Conservation (phyloP, 192 early-diverging fungal species). For the Dissophora ornata region DNA sequence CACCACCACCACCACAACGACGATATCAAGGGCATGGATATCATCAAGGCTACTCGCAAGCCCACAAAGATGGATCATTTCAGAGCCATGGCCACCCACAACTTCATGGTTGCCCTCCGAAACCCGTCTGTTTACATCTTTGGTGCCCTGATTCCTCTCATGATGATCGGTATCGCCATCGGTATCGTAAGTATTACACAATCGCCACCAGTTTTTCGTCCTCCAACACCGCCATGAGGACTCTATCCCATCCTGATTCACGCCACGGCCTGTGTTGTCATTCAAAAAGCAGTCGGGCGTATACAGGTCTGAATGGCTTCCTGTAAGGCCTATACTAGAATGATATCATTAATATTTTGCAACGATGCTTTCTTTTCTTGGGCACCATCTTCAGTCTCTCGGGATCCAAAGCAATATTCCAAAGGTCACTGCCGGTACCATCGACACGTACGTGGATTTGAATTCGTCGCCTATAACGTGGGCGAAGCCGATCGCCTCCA, state of each 20-base stretch:
- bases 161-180: constrained; percentile 46
- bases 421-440: constrained; percentile 31
- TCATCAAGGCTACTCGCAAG: constrained; percentile 39
- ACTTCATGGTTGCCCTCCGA: constrained; percentile 32
- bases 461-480: background rate
- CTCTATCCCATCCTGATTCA: background rate
- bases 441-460: constrained; percentile 27
- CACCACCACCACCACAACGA: constrained; percentile 8
- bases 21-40: constrained; percentile 35
- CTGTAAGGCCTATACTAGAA: constrained; percentile 23
- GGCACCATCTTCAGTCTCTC: constrained; percentile 10
- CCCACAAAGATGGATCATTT: constrained; percentile 46
- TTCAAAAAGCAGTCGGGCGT: too few species aligned
- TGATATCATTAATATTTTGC: background rate
- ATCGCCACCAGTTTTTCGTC: too few species aligned
- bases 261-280: too few species aligned
- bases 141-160: constrained; percentile 34
- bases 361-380: background rate
- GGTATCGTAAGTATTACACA: constrained; percentile 42
- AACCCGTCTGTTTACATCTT: constrained; percentile 33
- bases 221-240: too few species aligned
- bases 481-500: background rate
- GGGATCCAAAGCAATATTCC: constrained; percentile 49
- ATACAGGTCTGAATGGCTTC: too few species aligned
- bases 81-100: constrained; percentile 29